These are phyloP conservation scores for Stemphylium beticola DNA, from an alignment of 2,329 filamentous ascomycete genomes.

Conservation along the genomic window DNA sequence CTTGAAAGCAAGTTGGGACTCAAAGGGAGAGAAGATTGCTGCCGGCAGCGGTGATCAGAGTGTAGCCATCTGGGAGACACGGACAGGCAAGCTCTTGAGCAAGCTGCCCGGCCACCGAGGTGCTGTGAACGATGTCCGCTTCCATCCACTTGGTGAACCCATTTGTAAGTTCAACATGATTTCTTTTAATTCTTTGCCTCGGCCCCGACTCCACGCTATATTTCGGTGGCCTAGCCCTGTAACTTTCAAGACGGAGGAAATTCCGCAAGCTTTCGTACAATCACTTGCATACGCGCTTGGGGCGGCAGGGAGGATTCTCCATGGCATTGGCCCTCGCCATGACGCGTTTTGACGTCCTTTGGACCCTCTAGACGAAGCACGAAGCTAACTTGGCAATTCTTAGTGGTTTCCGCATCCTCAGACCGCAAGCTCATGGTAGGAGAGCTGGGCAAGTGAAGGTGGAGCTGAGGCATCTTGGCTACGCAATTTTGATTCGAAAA, in stretches of 20 bases:
- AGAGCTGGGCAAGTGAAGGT: conserved; percentile 71
- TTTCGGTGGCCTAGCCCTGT: neutral
- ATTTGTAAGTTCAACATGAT: conserved; percentile 70
- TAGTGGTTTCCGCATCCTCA: conserved; percentile 89
- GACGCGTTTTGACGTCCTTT: conserved; percentile 21
- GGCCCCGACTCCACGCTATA: neutral
- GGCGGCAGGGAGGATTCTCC: neutral
- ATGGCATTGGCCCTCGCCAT: neutral
- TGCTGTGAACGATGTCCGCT: conserved; percentile 91
- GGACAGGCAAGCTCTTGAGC: conserved; percentile 88
- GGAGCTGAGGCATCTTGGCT: conserved; percentile 28
- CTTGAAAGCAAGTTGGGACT: conserved; percentile 87
- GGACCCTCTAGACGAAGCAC: conserved; percentile 7
- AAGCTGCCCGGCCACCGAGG: conserved; percentile 96
- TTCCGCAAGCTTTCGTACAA: neutral
- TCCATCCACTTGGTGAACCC: conserved; percentile 82
- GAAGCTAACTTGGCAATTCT: conserved; percentile 38
- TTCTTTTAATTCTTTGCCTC: neutral
- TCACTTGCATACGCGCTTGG: neutral
- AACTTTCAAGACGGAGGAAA: neutral
- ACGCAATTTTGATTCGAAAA: conserved; percentile 25
- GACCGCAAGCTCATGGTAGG: conserved; percentile 84
- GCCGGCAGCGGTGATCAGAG: conserved; percentile 90
- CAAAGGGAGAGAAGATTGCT: conserved; percentile 82
- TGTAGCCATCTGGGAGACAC: conserved; percentile 87